phyloP scores from a whole-genome alignment of 23 red algal species.

The Gracilaria gracilis region DNA sequence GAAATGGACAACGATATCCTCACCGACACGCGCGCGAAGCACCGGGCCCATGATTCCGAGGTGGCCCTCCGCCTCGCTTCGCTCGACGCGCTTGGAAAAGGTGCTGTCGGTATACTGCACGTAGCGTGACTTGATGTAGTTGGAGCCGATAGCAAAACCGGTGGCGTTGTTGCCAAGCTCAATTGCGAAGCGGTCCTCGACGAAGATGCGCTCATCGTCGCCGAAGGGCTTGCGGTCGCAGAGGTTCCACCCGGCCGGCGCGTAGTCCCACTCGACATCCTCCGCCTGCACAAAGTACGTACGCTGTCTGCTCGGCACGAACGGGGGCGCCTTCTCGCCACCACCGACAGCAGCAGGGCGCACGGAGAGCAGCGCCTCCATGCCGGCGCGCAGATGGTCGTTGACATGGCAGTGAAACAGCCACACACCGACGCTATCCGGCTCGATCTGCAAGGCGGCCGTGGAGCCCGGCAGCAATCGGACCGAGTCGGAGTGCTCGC shows the following conservation, averaged over 20 bases:
- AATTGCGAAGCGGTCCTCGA: neutral
- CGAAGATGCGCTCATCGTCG: conserved; percentile 52
- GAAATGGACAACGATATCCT: conserved; percentile 44
- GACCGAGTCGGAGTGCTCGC: conserved; percentile 31
- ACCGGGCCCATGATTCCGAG: conserved; percentile 53
- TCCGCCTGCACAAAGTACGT: conserved; percentile 55
- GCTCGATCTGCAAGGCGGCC: conserved; percentile 17
- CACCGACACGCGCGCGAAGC: conserved; percentile 48
- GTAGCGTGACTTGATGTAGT: conserved; percentile 43
- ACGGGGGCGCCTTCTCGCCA: neutral
- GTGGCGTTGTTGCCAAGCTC: conserved; percentile 9
- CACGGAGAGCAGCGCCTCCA: conserved; percentile 42
- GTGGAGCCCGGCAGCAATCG: conserved; percentile 55
- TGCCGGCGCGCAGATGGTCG: conserved; percentile 55
- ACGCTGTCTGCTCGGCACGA: neutral
- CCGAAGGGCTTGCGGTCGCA: conserved; percentile 27
- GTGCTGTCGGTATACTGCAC: conserved; percentile 44
- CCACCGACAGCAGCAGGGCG: neutral
- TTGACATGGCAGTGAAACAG: conserved; percentile 59
- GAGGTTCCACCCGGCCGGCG: conserved; percentile 13
- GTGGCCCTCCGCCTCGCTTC: neutral
- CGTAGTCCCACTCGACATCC: conserved; percentile 57
- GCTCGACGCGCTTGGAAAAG: conserved; percentile 29
- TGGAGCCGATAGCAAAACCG: conserved; percentile 38
- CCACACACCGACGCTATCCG: conserved; percentile 47